Evolutionary conservation across 768 basidiomycete genomes (phyloP).

Genomic region (Polyporus arcularius): DNA sequence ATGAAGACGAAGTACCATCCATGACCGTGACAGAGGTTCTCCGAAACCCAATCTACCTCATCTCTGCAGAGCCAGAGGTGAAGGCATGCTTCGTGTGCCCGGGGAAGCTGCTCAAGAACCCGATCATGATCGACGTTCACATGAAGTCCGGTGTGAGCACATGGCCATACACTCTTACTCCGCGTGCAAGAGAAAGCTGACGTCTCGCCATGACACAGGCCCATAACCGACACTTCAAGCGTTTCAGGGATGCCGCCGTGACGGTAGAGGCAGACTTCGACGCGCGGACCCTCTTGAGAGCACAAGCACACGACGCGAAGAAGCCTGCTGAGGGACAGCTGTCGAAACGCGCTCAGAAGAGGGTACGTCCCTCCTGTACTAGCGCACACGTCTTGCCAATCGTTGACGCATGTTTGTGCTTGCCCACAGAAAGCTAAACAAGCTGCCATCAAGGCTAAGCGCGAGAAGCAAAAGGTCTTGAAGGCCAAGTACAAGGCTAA

Average conservation of each 20-base stretch:
- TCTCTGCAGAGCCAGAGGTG: conserved; percentile 54
- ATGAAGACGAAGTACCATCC: conserved; percentile 33
- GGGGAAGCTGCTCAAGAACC: conserved; percentile 67
- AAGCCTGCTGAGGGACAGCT: conserved; percentile 10
- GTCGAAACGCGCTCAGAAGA: conserved; percentile 66
- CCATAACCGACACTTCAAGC: conserved; percentile 61
- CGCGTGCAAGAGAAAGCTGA: conserved; percentile 6
- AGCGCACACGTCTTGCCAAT: background rate
- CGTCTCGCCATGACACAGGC: conserved; percentile 41
- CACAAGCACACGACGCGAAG: conserved; percentile 13
- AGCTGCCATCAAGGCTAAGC: conserved; percentile 45
- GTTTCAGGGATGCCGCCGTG: conserved; percentile 45
- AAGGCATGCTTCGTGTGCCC: conserved; percentile 71
- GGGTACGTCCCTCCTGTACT: conserved; percentile 41
- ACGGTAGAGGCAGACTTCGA: conserved; percentile 44
- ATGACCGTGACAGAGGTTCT: conserved; percentile 63
- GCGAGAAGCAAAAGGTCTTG: conserved; percentile 48
- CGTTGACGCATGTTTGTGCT: background rate
- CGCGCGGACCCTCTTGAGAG: conserved; percentile 45
- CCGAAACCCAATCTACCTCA: conserved; percentile 60
- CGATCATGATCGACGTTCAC: conserved; percentile 58
- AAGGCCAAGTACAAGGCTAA: conserved; percentile 40
- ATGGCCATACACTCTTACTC: conserved; percentile 18
- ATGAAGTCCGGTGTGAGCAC: conserved; percentile 60
- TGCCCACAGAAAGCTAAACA: conserved; percentile 47